These are phyloP conservation scores for Aquilaria agallochum DNA, from an alignment of 441 rosid genomes.

Conservation along the genomic window DNA sequence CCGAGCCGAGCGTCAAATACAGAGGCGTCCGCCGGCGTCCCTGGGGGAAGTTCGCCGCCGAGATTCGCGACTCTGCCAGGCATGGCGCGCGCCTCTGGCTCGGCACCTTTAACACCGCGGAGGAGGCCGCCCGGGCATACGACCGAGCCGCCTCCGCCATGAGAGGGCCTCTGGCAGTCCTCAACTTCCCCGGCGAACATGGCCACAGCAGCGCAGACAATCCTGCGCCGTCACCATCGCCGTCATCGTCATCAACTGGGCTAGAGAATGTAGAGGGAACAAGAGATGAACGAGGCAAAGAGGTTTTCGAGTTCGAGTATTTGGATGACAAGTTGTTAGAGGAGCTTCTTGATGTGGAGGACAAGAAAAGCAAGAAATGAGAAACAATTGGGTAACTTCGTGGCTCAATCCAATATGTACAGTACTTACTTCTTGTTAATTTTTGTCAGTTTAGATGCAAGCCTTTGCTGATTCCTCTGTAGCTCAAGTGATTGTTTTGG, in stretches of 20 bases:
- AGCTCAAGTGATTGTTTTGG: too few species aligned
- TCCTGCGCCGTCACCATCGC: slow-evolving; percentile 18
- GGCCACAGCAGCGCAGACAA: slow-evolving; percentile 14
- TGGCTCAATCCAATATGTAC: too few species aligned
- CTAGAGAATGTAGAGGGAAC: slow-evolving; percentile 18
- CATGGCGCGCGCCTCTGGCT: slow-evolving; percentile 57
- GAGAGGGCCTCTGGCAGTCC: slow-evolving; percentile 45
- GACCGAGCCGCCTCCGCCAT: slow-evolving; percentile 49
- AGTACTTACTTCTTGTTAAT: too few species aligned
- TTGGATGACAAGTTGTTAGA: slow-evolving; percentile 67
- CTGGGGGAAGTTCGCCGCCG: slow-evolving; percentile 42
- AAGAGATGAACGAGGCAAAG: slow-evolving; percentile 19
- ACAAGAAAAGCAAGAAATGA: slow-evolving; percentile 13
- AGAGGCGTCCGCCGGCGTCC: slow-evolving; percentile 46
- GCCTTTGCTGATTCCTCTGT: too few species aligned
- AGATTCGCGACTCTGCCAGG: slow-evolving; percentile 40
- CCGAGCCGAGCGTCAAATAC: slow-evolving; percentile 26
- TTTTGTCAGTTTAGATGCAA: too few species aligned
- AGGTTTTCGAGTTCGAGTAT: slow-evolving; percentile 67
- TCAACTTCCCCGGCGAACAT: slow-evolving; percentile 53
- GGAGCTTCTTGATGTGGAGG: slow-evolving; percentile 65
- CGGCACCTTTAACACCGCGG: slow-evolving; percentile 52
- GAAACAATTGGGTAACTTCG: neutral
- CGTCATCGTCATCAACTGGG: slow-evolving; percentile 14
- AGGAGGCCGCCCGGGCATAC: slow-evolving; percentile 54